Percentiles rank a stretch among this genome's conserved stretches.
These are phyloP conservation scores for Pythium myriotylum DNA, from an alignment of 352 stramenopile species.

Conservation along the genomic window DNA sequence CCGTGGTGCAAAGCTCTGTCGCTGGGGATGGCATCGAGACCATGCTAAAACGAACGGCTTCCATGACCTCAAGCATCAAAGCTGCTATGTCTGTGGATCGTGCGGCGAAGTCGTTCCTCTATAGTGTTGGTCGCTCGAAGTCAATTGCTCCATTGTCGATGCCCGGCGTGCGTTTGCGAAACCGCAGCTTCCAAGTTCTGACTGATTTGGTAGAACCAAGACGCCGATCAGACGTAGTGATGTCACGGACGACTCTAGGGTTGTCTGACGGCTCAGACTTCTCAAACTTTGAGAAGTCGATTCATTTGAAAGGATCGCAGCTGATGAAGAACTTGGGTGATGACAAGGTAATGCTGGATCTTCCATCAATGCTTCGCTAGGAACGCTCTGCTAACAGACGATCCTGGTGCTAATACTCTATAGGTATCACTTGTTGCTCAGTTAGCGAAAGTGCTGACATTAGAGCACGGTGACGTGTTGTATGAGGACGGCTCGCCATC, in stretches of 20 bases:
- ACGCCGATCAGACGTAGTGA: conserved; percentile 34
- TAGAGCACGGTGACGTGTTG: conserved; percentile 60
- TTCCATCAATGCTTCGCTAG: no score
- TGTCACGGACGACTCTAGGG: conserved; percentile 23
- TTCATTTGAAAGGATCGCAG: conserved; percentile 82
- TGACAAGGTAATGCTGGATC: conserved; percentile 64
- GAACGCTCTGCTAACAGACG: no score
- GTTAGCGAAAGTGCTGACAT: conserved; percentile 60
- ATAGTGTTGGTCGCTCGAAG: conserved; percentile 60
- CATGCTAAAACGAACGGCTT: conserved; percentile 57
- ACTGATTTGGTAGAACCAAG: conserved; percentile 2
- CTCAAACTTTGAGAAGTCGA: conserved; percentile 85
- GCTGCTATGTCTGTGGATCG: conserved; percentile 67
- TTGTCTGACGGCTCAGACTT: conserved; percentile 57
- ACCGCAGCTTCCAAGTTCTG: conserved; percentile 42
- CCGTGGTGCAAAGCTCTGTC: conserved; percentile 26
- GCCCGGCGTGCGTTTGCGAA: conserved; percentile 40
- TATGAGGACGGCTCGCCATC: conserved; percentile 49
- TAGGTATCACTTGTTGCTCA: conserved; percentile 73
- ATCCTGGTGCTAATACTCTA: no score
- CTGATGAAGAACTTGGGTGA: conserved; percentile 85
- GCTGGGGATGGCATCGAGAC: conserved; percentile 32
- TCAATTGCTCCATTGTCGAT: conserved; percentile 36
- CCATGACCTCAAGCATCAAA: conserved; percentile 66
- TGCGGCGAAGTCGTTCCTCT: conserved; percentile 74